Conservation (phyloP, 192 early-diverging fungal species). For the Linderina pennispora region DNA sequence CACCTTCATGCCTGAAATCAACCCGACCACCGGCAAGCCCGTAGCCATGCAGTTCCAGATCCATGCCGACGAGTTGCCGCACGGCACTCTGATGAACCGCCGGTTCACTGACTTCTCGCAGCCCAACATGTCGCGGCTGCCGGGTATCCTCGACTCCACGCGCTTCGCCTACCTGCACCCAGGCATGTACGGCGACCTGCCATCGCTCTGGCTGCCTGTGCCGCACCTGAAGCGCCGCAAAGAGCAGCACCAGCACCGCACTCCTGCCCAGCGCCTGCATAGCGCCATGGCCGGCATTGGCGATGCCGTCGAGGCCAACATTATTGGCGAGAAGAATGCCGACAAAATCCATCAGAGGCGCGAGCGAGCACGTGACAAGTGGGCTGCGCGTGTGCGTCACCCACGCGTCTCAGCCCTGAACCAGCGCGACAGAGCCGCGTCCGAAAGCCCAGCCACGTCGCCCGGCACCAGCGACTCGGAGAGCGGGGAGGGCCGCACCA, state of each 20-base stretch:
- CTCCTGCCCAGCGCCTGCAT: too few species aligned
- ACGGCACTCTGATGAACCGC: slow-evolving; percentile 28
- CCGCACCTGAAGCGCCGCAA: slow-evolving; percentile 14
- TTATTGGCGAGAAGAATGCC: slow-evolving; percentile 16
- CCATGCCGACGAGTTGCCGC: slow-evolving; percentile 19
- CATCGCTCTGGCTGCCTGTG: slow-evolving; percentile 39
- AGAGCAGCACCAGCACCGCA: slow-evolving; percentile 3
- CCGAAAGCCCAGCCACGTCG: too few species aligned
- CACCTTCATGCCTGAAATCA: slow-evolving; percentile 9
- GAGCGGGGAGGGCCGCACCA: too few species aligned
- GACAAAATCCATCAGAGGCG: slow-evolving; percentile 9
- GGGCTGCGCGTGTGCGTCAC: not conserved
- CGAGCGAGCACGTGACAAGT: not conserved
- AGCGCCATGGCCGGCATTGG: slow-evolving; percentile 6
- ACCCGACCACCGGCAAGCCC: slow-evolving; percentile 4
- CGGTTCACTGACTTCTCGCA: slow-evolving; percentile 35
- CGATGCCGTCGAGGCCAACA: slow-evolving; percentile 16
- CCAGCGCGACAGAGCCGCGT: not conserved
- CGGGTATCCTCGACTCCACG: slow-evolving; percentile 32
- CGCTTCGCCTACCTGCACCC: slow-evolving; percentile 31
- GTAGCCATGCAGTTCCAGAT: slow-evolving; percentile 32
- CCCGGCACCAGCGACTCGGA: too few species aligned
- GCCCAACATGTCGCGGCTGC: slow-evolving; percentile 22
- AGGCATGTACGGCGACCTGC: slow-evolving; percentile 33
- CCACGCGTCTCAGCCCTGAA: not conserved